phyloP scores from a whole-genome alignment of 805 yeast species.

The Tetrapisispora namnaoensis region DNA sequence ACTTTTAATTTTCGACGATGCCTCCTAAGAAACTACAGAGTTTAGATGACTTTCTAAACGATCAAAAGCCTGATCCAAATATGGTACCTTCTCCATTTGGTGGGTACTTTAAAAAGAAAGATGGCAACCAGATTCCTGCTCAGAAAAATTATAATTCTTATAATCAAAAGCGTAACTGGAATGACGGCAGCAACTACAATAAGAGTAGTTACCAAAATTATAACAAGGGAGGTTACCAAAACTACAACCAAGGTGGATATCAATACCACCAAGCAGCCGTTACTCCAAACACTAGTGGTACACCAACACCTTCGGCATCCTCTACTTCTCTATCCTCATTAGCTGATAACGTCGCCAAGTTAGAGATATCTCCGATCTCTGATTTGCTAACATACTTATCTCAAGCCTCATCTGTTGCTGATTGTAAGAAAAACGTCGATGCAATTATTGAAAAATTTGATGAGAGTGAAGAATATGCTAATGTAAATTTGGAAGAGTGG shows the following conservation, averaged over 20 bases:
- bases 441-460: slow-evolving; percentile 39
- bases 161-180: slow-evolving; percentile 9
- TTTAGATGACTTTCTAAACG: slow-evolving; percentile 22
- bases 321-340: slow-evolving; percentile 67
- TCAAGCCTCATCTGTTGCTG: slow-evolving; percentile 28
- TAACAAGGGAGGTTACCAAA: slow-evolving; percentile 3
- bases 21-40: slow-evolving; percentile 28
- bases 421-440: slow-evolving; percentile 28
- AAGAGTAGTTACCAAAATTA: slow-evolving; percentile 8
- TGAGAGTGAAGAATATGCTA: slow-evolving; percentile 24
- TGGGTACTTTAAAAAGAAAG: slow-evolving; percentile 24
- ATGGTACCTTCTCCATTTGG: slow-evolving; percentile 27
- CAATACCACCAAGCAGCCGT: slow-evolving; percentile 29
- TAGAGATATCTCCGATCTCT: slow-evolving; percentile 58
- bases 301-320: slow-evolving; percentile 41
- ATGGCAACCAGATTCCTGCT: slow-evolving; percentile 16
- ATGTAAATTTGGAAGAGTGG: slow-evolving; percentile 50
- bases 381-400: slow-evolving; percentile 35
- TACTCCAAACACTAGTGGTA: slow-evolving; percentile 28
- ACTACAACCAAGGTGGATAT: slow-evolving; percentile 5
- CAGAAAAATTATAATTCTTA: slow-evolving; percentile 10
- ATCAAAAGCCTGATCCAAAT: slow-evolving; percentile 24
- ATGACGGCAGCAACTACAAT: slow-evolving; percentile 13
- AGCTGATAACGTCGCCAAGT: slow-evolving; percentile 56
- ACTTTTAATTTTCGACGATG: slow-evolving; percentile 9